Percentiles rank a stretch among this genome's conserved stretches.
These are phyloP conservation scores for Phytopythium vexans DNA, from an alignment of 352 stramenopile species.

Conservation along the genomic window DNA sequence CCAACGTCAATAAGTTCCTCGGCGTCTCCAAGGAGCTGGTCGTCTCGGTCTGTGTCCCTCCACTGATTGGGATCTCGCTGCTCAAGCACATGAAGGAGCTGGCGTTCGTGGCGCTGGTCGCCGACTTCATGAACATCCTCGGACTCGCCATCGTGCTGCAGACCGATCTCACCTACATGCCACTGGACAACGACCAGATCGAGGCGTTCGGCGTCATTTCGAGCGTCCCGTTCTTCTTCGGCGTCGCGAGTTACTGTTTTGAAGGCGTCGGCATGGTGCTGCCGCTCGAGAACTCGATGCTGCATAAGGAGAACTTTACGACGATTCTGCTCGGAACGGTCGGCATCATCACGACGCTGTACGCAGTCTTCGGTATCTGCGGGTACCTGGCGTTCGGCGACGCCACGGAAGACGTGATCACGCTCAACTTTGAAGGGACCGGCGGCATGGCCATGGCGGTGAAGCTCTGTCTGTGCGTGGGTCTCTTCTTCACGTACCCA, in stretches of 20 bases:
- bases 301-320: slow-evolving; percentile 72
- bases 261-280: slow-evolving; percentile 90
- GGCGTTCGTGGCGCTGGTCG: slow-evolving; percentile 83
- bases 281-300: slow-evolving; percentile 85
- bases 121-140: slow-evolving; percentile 86
- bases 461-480: slow-evolving; percentile 83
- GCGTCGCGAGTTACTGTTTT: slow-evolving; percentile 89
- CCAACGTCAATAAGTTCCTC: slow-evolving; percentile 81
- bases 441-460: slow-evolving; percentile 69
- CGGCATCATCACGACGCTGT: slow-evolving; percentile 82
- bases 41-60: slow-evolving; percentile 54
- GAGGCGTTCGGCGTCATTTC: slow-evolving; percentile 58
- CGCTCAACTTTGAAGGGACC: slow-evolving; percentile 78
- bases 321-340: slow-evolving; percentile 68
- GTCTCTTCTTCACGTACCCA: slow-evolving; percentile 91
- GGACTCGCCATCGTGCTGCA: slow-evolving; percentile 82
- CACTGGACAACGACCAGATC: slow-evolving; percentile 40
- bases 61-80: slow-evolving; percentile 78
- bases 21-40: slow-evolving; percentile 49
- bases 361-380: slow-evolving; percentile 83
- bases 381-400: slow-evolving; percentile 87
- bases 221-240: slow-evolving; percentile 85
- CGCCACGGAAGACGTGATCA: slow-evolving; percentile 84
- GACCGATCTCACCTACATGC: slow-evolving; percentile 78
- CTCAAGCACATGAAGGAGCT: slow-evolving; percentile 87